Base-by-base conservation (phyloP, 179 eudicot species). In the Silene coronaria region DNA sequence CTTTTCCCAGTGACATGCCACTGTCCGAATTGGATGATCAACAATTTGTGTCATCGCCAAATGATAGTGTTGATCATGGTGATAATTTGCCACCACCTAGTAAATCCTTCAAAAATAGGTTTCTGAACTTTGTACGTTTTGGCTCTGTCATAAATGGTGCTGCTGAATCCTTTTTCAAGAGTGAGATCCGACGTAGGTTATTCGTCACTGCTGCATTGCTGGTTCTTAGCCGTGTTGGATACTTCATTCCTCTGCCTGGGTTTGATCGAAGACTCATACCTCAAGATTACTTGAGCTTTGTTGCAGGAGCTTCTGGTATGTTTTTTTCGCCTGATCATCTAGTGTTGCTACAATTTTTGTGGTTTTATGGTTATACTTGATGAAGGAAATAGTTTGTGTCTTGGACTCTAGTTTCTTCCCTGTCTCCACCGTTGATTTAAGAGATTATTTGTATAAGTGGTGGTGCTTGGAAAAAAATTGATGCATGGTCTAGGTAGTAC, bases 171-270 rank as follows among this genome's bases (percentile, higher is more conserved):
- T 95, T 95, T 86, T 95, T 95, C 86, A 95, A 92, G 88, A 95
- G 99, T 81, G 99, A 95, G 84, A 95, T 95, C 77, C 84, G 97
- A 5, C 86, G 97, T 72, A 89, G 99, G 85, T 80, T 95, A 77
- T 92, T 89, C 84, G 90, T 95, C 79, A 95, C 97, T 75, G 95
- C 93, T 68, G 75, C 88, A 16, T 79, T 95, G 80, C 81, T 95
- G 70, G 80, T 92, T 42, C 42, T 87, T 38, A 93, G 99, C 78
- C 97, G 99, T 61, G 82, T 91, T 61, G 99, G 99, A 57, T 95
- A 95, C 82, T 95, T 91, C 80, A 91, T 95, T 83, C 99, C 97
- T 78, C 80, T 95, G 48, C 97, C 99, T 38, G 99, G 99, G 4
- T 95, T 95, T 73, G 97, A 95, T 80, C 86, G 99, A 81, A 87